Evolutionary conservation across 2,329 filamentous ascomycete genomes (phyloP).

Genomic region (Paracoccidioides lutzii): DNA sequence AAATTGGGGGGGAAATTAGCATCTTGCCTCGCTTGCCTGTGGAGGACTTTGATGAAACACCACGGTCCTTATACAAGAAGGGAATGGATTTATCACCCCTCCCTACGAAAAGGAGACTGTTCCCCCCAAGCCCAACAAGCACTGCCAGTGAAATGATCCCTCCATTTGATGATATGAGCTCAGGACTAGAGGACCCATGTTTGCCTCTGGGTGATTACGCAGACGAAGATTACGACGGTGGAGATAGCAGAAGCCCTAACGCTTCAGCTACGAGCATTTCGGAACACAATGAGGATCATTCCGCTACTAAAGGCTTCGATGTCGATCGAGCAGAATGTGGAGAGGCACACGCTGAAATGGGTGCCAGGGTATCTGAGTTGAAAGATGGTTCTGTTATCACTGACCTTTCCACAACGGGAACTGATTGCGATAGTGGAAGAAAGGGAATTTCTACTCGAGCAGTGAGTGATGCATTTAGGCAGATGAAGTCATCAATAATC

Average conservation of each 20-base stretch:
- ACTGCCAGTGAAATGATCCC: neutral
- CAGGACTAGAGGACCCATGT: neutral
- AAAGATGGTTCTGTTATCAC: too few relatives aligned
- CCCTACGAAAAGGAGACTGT: constrained; percentile 2
- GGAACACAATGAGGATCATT: neutral
- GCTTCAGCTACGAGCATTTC: neutral
- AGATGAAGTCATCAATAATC: neutral
- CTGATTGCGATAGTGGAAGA: neutral
- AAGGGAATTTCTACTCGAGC: neutral
- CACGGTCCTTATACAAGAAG: constrained; percentile 1
- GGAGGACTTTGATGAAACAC: neutral
- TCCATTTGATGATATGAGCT: neutral
- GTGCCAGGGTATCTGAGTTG: neutral
- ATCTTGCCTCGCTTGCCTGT: neutral
- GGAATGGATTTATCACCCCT: constrained; percentile 1
- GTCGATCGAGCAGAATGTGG: neutral
- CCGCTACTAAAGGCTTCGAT: neutral
- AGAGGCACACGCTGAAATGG: neutral
- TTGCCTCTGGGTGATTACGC: neutral
- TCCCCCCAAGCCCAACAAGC: constrained; percentile 4
- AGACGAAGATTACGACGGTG: neutral
- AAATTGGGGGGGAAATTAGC: neutral
- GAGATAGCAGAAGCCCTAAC: neutral
- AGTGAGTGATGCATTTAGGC: neutral
- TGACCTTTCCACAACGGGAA: neutral